A percentile compares a stretch with the other conserved stretches of the same genome.
Evolutionary conservation across 1,284 basidiomycete genomes (phyloP).

Genomic region (Sporisorium graminicola): DNA sequence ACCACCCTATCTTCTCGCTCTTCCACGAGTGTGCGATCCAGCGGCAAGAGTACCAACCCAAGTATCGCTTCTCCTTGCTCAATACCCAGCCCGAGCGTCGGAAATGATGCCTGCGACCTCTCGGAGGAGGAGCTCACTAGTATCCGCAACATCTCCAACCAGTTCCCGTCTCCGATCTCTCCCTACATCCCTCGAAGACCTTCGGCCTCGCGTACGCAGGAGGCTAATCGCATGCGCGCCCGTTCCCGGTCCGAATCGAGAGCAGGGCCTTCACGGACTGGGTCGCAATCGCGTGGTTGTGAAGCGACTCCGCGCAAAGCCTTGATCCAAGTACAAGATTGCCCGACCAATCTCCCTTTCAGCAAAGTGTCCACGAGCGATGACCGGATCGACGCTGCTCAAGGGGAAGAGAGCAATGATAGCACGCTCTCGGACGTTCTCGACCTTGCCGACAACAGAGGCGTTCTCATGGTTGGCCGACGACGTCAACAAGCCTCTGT

Average conservation of each 20-base stretch:
- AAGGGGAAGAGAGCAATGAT: slow-evolving; percentile 28
- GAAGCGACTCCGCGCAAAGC: background rate
- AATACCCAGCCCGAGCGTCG: background rate
- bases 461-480: slow-evolving; percentile 9
- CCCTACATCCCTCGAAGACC: background rate
- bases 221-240: slow-evolving; percentile 3
- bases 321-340: slow-evolving; percentile 7
- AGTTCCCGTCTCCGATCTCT: slow-evolving; percentile 27
- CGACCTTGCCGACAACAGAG: slow-evolving; percentile 24
- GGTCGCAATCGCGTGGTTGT: background rate
- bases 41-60: slow-evolving; percentile 3
- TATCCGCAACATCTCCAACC: slow-evolving; percentile 31
- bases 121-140: slow-evolving; percentile 30
- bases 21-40: slow-evolving; percentile 10
- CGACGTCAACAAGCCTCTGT: slow-evolving; percentile 3
- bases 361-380: background rate
- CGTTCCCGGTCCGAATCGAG: background rate
- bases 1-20: slow-evolving; percentile 21
- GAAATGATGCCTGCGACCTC: slow-evolving; percentile 11
- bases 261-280: background rate
- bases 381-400: background rate
- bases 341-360: background rate
- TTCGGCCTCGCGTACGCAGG: background rate
- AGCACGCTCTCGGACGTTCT: slow-evolving; percentile 38
- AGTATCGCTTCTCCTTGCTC: slow-evolving; percentile 5